Conservation (phyloP, 805 yeast genomes). For the Sungouiella thailandica region DNA sequence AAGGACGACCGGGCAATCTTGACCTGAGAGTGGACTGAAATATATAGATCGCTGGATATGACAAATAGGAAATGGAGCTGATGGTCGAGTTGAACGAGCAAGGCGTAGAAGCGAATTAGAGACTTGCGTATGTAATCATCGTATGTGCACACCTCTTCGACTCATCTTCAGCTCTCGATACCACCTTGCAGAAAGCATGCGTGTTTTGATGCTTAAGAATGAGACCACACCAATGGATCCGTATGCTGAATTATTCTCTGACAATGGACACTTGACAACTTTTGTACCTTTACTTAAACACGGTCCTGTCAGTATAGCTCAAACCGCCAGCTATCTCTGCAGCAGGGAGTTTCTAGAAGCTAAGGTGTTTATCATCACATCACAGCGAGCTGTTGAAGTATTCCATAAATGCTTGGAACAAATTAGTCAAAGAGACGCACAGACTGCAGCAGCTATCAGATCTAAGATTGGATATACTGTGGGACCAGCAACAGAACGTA, state of each 20-base stretch:
- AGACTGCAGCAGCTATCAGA: conserved; percentile 22
- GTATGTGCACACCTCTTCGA: too few relatives aligned
- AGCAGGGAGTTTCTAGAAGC: conserved; percentile 39
- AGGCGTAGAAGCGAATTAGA: too few relatives aligned
- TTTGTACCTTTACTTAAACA: conserved; percentile 78
- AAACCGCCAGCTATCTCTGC: conserved; percentile 40
- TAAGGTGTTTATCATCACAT: conserved; percentile 68
- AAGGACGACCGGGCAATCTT: conserved; percentile 3
- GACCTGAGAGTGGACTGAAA: too few relatives aligned
- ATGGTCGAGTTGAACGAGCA: too few relatives aligned
- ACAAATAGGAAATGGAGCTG: too few relatives aligned
- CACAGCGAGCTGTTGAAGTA: conserved; percentile 89
- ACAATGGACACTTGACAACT: conserved; percentile 34
- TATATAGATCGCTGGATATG: too few relatives aligned
- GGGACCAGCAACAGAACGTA: conserved; percentile 79
- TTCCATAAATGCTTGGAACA: conserved; percentile 42
- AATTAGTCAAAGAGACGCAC: conserved; percentile 14
- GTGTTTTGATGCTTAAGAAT: conserved; percentile 68
- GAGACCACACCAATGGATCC: conserved; percentile 65
- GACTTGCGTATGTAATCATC: too few relatives aligned
- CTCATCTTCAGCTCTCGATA: too few relatives aligned
- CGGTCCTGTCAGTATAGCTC: conserved; percentile 44
- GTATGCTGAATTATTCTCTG: conserved; percentile 44
- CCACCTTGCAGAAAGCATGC: too few relatives aligned
- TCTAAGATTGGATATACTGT: conserved; percentile 71